These are phyloP conservation scores for Exidia glandulosa DNA, from an alignment of 768 basidiomycete species.

Conservation along the genomic window DNA sequence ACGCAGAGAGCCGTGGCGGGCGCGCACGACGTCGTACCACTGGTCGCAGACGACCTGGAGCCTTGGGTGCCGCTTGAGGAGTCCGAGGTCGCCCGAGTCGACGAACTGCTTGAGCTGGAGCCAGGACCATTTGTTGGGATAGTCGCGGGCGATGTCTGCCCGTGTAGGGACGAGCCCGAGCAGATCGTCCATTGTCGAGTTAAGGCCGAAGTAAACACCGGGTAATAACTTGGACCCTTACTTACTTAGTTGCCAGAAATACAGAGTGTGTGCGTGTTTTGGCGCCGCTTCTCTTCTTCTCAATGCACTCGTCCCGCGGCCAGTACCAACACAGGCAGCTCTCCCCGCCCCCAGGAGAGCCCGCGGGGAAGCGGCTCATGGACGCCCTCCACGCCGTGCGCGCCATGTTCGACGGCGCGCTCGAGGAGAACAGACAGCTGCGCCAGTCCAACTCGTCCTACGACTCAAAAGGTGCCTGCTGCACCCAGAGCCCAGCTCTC, in stretches of 20 bases:
- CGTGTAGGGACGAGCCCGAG: slow-evolving; percentile 33
- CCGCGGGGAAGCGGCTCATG: neutral
- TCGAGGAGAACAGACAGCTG: neutral
- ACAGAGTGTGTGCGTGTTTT: neutral
- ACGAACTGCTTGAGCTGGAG: slow-evolving; percentile 63
- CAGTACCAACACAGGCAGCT: neutral
- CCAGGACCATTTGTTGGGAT: slow-evolving; percentile 72
- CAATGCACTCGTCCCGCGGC: neutral
- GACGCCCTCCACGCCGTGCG: neutral
- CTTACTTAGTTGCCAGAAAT: too few species aligned
- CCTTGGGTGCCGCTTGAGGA: slow-evolving; percentile 60
- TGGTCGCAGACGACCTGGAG: slow-evolving; percentile 57
- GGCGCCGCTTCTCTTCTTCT: neutral
- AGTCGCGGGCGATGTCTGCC: slow-evolving; percentile 54
- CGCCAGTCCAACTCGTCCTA: neutral
- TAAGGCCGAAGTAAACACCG: neutral
- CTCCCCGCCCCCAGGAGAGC: neutral
- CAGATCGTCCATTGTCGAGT: neutral
- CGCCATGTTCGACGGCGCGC: neutral
- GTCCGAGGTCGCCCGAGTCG: slow-evolving; percentile 71
- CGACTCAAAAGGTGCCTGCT: neutral
- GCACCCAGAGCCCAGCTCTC: neutral
- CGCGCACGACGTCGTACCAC: slow-evolving; percentile 45
- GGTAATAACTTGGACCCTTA: too few species aligned
- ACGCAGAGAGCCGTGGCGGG: slow-evolving; percentile 59